Evolutionary conservation across 2,329 filamentous ascomycete genomes (phyloP).

Genomic region (Ophiostoma quercus): DNA sequence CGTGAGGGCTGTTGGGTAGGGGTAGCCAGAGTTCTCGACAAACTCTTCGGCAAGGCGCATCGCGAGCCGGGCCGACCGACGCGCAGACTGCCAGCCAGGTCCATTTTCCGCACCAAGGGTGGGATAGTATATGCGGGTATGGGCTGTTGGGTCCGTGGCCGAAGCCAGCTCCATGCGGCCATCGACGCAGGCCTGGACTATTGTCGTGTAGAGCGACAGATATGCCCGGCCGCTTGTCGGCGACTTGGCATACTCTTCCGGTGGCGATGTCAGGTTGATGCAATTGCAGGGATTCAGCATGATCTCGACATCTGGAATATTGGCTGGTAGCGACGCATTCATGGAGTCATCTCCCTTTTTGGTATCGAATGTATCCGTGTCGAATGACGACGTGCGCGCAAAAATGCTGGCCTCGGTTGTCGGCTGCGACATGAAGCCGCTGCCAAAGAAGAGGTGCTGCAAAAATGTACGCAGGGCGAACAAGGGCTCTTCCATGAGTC

Average conservation of each 20-base stretch:
- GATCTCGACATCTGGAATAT: slow-evolving; percentile 34
- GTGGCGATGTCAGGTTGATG: slow-evolving; percentile 34
- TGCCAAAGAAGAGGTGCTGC: slow-evolving; percentile 32
- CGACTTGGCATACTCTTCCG: slow-evolving; percentile 9
- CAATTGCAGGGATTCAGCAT: slow-evolving; percentile 38
- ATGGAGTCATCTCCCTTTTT: slow-evolving; percentile 25
- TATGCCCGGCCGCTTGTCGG: slow-evolving; percentile 25
- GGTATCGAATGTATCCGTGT: slow-evolving; percentile 31
- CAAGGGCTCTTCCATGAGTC: slow-evolving; percentile 27
- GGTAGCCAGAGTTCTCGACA: slow-evolving; percentile 30
- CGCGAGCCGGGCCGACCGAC: slow-evolving; percentile 32
- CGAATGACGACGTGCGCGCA: slow-evolving; percentile 30
- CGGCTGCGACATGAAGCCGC: slow-evolving; percentile 29
- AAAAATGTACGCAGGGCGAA: slow-evolving; percentile 32
- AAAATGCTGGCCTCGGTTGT: slow-evolving; percentile 30
- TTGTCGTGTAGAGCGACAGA: slow-evolving; percentile 31
- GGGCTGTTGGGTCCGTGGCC: slow-evolving; percentile 32
- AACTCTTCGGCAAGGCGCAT: slow-evolving; percentile 33
- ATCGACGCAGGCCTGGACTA: slow-evolving; percentile 33
- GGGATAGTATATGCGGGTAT: slow-evolving; percentile 34
- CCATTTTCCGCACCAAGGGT: slow-evolving; percentile 30
- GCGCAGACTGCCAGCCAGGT: slow-evolving; percentile 30
- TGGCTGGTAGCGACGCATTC: slow-evolving; percentile 27
- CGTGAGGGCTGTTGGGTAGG: slow-evolving; percentile 28
- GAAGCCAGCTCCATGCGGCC: slow-evolving; percentile 35